Percentiles rank a stretch among this genome's conserved stretches.
These are phyloP conservation scores for Larix kaempferi DNA, from an alignment of 75 land plant genomes.

Conservation along the genomic window DNA sequence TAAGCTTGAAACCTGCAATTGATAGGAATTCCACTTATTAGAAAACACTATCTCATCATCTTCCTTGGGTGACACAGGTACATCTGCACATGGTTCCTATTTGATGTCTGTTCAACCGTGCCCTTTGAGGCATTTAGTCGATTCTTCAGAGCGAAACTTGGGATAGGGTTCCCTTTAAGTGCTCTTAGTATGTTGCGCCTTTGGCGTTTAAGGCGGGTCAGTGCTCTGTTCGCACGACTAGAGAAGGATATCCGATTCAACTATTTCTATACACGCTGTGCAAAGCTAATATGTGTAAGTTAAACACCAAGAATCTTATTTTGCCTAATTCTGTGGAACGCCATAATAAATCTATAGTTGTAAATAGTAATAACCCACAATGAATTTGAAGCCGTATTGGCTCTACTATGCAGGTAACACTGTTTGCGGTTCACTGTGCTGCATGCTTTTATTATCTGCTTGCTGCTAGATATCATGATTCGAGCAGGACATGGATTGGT, in stretches of 20 bases:
- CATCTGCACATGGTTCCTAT: conserved; percentile 34
- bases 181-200: conserved; percentile 65
- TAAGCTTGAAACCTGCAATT: no score
- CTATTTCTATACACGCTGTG: conserved; percentile 74
- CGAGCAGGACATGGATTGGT: conserved; percentile 52
- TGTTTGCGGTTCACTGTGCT: conserved; percentile 52
- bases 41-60: not conserved
- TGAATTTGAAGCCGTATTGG: not conserved
- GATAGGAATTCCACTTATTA: no score
- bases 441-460: conserved; percentile 53
- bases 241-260: conserved; percentile 77
- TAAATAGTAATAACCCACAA: not conserved
- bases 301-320: not conserved
- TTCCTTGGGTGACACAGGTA: conserved; percentile 18
- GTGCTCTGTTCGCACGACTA: conserved; percentile 72
- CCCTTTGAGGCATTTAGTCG: conserved; percentile 30
- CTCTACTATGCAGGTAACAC: conserved; percentile 34
- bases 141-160: conserved; percentile 21
- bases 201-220: conserved; percentile 75
- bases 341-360: not conserved
- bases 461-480: conserved; percentile 42
- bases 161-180: conserved; percentile 32
- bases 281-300: conserved; percentile 59
- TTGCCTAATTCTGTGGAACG: not conserved
- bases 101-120: conserved; percentile 43